A percentile compares a stretch with the other conserved stretches of the same genome.
Evolutionary conservation across 1,284 basidiomycete species (phyloP).

Genomic region (Ceratobasidium papillatum): DNA sequence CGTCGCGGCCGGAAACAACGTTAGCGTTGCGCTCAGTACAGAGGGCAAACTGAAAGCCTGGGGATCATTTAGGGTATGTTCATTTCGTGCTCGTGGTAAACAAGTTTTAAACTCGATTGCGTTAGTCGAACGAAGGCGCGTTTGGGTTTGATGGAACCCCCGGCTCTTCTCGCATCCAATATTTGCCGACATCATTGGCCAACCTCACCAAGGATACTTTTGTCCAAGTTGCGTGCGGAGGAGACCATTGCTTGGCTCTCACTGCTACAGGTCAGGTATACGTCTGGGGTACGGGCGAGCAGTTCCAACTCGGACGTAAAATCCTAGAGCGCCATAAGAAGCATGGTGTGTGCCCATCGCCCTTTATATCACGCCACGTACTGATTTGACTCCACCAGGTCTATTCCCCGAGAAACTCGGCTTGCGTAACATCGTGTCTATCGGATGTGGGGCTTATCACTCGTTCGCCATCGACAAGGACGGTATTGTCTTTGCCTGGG

Average conservation of each 20-base stretch:
- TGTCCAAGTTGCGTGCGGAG: slow-evolving; percentile 73
- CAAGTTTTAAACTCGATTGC: slow-evolving; percentile 52
- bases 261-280: slow-evolving; percentile 86
- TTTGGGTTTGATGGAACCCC: slow-evolving; percentile 77
- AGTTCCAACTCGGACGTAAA: slow-evolving; percentile 85
- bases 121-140: slow-evolving; percentile 74
- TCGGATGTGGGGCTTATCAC: slow-evolving; percentile 85
- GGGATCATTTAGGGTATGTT: slow-evolving; percentile 66
- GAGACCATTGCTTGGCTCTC: slow-evolving; percentile 87
- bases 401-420: slow-evolving; percentile 82
- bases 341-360: slow-evolving; percentile 61
- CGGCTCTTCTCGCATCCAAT: slow-evolving; percentile 54
- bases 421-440: slow-evolving; percentile 76
- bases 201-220: slow-evolving; percentile 55
- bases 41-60: slow-evolving; percentile 63
- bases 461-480: slow-evolving; percentile 88
- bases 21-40: slow-evolving; percentile 59
- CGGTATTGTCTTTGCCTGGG: slow-evolving; percentile 89
- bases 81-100: background rate
- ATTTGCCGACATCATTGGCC: slow-evolving; percentile 55
- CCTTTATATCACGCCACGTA: background rate
- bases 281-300: slow-evolving; percentile 81
- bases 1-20: slow-evolving; percentile 62
- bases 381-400: slow-evolving; percentile 49
- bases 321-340: slow-evolving; percentile 85